phyloP scores from a whole-genome alignment of 306 rosid species.

The Pyrus bretschneideri region DNA sequence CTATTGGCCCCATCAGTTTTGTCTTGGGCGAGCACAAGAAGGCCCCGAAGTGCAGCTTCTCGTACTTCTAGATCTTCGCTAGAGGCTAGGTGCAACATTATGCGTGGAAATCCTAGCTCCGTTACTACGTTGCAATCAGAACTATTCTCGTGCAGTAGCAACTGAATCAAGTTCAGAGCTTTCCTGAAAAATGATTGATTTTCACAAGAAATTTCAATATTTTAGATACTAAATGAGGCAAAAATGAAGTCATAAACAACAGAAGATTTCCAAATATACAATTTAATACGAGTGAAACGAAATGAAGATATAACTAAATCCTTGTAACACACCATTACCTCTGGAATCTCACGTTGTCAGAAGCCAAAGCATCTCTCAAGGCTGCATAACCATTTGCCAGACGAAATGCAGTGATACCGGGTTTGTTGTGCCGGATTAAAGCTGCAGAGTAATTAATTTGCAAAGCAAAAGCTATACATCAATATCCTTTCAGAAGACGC shows the following conservation, averaged over 20 bases:
- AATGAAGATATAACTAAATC: neutral
- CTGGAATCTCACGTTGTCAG: constrained; percentile 83
- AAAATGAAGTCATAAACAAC: neutral
- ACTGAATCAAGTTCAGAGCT: constrained; percentile 82
- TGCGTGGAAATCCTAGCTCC: constrained; percentile 70
- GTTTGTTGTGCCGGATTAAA: constrained; percentile 73
- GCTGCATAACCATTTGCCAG: constrained; percentile 88
- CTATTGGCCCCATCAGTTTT: constrained; percentile 19
- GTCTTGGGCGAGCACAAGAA: constrained; percentile 50
- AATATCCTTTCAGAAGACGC: neutral
- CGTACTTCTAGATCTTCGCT: constrained; percentile 71
- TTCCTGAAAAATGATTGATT: constrained; percentile 48
- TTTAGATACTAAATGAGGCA: neutral
- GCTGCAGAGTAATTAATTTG: constrained; percentile 41
- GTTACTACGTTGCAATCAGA: constrained; percentile 53
- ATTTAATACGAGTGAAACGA: too few relatives aligned
- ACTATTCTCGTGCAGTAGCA: constrained; percentile 57
- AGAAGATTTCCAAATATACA: neutral
- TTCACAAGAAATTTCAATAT: neutral
- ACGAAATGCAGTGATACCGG: constrained; percentile 66
- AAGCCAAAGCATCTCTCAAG: constrained; percentile 62
- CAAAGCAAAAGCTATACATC: constrained; percentile 13
- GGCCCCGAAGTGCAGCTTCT: constrained; percentile 80
- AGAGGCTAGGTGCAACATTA: constrained; percentile 63
- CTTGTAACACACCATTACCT: constrained; percentile 42